These are phyloP conservation scores for Inga oerstediana DNA, from an alignment of 306 rosid genomes.

Conservation along the genomic window DNA sequence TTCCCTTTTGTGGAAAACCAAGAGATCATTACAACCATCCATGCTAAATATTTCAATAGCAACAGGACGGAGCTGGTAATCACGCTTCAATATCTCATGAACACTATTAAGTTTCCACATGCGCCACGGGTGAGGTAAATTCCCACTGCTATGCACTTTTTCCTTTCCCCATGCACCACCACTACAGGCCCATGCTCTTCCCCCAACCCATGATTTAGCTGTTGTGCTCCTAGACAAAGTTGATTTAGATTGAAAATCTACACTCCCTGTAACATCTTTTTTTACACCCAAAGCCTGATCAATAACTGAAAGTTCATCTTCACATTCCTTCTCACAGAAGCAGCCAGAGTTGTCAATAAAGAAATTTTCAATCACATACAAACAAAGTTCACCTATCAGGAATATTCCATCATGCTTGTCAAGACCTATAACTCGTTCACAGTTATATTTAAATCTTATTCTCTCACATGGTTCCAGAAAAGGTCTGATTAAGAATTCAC, in stretches of 20 bases:
- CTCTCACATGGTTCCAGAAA: conserved; percentile 88
- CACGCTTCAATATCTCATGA: conserved; percentile 98
- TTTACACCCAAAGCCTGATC: conserved; percentile 98
- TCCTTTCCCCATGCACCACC: conserved; percentile 99
- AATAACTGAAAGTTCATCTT: conserved; percentile 91
- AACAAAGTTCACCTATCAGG: conserved; percentile 86
- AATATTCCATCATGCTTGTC: conserved; percentile 99
- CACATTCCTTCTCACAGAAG: conserved; percentile 89
- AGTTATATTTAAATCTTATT: conserved; percentile 86
- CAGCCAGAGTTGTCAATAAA: conserved; percentile 81
- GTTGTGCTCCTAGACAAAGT: conserved; percentile 69
- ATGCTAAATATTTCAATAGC: conserved; percentile 99
- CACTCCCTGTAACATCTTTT: conserved; percentile 72
- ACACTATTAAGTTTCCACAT: conserved; percentile 99
- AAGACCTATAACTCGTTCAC: conserved; percentile 96
- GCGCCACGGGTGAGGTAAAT: conserved; percentile 91
- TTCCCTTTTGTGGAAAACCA: conserved; percentile 98
- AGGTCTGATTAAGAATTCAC: conserved; percentile 96
- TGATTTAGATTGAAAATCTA: conserved; percentile 88
- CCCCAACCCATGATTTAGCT: conserved; percentile 82
- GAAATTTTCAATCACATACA: conserved; percentile 95
- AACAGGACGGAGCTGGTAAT: conserved; percentile 99
- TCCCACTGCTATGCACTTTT: conserved; percentile 76
- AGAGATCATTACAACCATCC: conserved; percentile 99
- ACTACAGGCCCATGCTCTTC: conserved; percentile 99